Base-by-base conservation (phyloP, 306 rosid species). In the Trifolium pratense region DNA sequence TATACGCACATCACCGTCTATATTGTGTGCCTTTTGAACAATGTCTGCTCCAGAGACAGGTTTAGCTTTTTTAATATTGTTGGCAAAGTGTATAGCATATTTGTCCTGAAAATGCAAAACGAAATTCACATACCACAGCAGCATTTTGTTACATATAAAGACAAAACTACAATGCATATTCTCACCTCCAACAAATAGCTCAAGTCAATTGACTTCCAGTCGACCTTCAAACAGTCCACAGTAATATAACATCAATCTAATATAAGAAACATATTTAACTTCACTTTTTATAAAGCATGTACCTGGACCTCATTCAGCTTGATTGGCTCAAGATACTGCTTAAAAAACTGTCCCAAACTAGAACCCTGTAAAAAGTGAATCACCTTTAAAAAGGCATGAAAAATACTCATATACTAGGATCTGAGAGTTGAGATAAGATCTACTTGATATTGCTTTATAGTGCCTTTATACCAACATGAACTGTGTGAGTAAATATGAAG, bases 171-270 rank as follows among this genome's bases (percentile, higher is more conserved):
- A 63, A 70, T 31, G 21, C 66, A 76, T n/a, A 58, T 64, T 46
- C 78, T 76, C 81, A 91, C 98, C 98, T 94, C 89, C 84, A 81
- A 80, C 87, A 94, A 85, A 84, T 91, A 94, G 94, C 90, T 87
- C 85, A 91, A 83, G 76, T 91, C 91, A 95, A 49, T 88, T 59
- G 95, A 85, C 84, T 87, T 86, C 98, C 98, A 91, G 73, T 91
- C 84, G 55, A 91, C 87, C 97, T 94, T 72, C 76, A 53, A 70
- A 80, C 77, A 78, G 79, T 52, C 63, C 74, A 84, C 58, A 57
- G 75, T 20, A 81, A 75, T 26, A 51, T 12, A 77, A 25, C 67
- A 12, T 81, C 76, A 81, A 56, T 81, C 57, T 62, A 81, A 21
- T 53, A 77, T 40, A 66, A 61, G 51, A 73, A 63, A 75, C 79